Evolutionary conservation across 805 yeast genomes (phyloP).

Genomic region (Pichia deserticola): DNA sequence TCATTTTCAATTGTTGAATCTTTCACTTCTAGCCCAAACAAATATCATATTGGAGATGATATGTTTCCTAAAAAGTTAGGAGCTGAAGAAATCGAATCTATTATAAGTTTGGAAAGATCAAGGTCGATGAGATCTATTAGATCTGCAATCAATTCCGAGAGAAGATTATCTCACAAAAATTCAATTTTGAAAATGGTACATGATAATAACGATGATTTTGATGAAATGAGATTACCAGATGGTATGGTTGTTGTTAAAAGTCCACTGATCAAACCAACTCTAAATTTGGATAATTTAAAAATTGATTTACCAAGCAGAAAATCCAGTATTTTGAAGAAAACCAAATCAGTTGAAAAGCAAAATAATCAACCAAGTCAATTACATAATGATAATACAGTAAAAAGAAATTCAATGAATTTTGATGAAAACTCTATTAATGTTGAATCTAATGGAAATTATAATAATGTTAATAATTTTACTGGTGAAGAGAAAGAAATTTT

Average conservation of each 20-base stretch:
- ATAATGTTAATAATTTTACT: constrained; percentile 14
- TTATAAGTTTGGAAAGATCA: constrained; percentile 63
- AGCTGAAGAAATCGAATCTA: constrained; percentile 64
- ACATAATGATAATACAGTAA: background rate
- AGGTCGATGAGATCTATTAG: constrained; percentile 48
- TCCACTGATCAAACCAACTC: constrained; percentile 6
- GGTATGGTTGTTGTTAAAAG: constrained; percentile 41
- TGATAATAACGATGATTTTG: constrained; percentile 9
- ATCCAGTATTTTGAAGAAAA: constrained; percentile 12
- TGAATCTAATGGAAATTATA: background rate
- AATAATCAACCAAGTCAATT: background rate
- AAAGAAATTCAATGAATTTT: background rate
- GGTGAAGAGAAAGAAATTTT: too few species aligned
- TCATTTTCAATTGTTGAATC: constrained; percentile 9
- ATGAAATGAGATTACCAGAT: constrained; percentile 22
- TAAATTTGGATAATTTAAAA: background rate
- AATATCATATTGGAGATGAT: constrained; percentile 43
- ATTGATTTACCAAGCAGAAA: constrained; percentile 1
- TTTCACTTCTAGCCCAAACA: constrained; percentile 14
- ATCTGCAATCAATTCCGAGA: constrained; percentile 8
- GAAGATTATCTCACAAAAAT: constrained; percentile 9
- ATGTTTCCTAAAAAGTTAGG: constrained; percentile 66
- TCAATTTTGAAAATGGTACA: constrained; percentile 24
- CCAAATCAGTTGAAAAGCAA: background rate
- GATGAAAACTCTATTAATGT: background rate